Conservation (phyloP, 495 filamentous ascomycete genomes). For the Podospora didyma region DNA sequence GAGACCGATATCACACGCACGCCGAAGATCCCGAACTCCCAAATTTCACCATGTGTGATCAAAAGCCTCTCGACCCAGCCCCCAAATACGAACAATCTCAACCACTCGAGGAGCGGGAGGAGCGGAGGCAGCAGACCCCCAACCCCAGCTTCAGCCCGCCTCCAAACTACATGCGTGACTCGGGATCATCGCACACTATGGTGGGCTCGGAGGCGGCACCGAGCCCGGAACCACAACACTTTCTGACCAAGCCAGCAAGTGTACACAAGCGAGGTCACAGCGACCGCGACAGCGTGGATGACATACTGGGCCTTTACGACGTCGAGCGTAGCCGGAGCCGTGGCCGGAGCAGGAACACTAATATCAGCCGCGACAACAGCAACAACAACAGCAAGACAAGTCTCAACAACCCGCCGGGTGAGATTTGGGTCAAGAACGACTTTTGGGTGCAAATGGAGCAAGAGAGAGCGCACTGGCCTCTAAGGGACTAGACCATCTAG, state of each 20-base stretch:
- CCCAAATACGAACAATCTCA: background rate
- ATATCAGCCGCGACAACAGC: background rate
- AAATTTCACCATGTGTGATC: slow-evolving; percentile 25
- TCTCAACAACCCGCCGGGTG: slow-evolving; percentile 1
- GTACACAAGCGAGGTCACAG: slow-evolving; percentile 11
- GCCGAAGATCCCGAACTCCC: slow-evolving; percentile 23
- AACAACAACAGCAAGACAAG: background rate
- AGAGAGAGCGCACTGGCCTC: slow-evolving; percentile 23
- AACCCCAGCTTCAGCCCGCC: slow-evolving; percentile 2
- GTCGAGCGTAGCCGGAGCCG: slow-evolving; percentile 17
- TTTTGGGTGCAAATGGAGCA: slow-evolving; percentile 18
- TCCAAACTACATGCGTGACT: slow-evolving; percentile 17
- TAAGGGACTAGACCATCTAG: slow-evolving; percentile 6
- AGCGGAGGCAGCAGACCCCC: background rate
- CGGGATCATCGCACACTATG: slow-evolving; percentile 21
- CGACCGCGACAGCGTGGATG: slow-evolving; percentile 27
- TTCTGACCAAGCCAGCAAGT: slow-evolving; percentile 9
- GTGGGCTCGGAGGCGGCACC: slow-evolving; percentile 12
- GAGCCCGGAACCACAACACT: slow-evolving; percentile 7
- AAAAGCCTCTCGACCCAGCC: slow-evolving; percentile 7
- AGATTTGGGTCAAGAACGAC: slow-evolving; percentile 31
- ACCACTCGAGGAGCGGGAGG: background rate
- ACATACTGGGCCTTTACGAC: slow-evolving; percentile 28
- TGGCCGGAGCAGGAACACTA: background rate
- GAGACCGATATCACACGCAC: slow-evolving; percentile 9